Percentiles rank a stretch among this genome's conserved stretches.
These are phyloP conservation scores for Corymbia calophylla DNA, from an alignment of 441 rosid species.

Conservation along the genomic window DNA sequence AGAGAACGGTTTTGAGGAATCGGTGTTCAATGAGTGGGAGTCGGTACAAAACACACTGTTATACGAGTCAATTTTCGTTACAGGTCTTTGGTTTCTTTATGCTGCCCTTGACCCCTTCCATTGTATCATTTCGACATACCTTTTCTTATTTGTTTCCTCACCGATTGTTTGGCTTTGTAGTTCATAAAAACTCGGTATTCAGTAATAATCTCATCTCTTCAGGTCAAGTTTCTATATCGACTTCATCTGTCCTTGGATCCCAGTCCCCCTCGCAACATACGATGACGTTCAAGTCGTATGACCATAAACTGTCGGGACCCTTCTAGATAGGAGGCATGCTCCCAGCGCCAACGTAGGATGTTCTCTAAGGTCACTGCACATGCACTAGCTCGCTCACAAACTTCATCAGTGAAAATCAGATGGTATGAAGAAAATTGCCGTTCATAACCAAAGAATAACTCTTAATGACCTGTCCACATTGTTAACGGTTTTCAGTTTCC, in stretches of 20 bases:
- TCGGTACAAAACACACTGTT: not conserved
- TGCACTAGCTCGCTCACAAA: not conserved
- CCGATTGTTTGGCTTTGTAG: conserved; percentile 11
- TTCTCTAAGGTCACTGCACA: not conserved
- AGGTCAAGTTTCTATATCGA: not conserved
- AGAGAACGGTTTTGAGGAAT: conserved; percentile 7
- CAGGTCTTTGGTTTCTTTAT: conserved; percentile 9
- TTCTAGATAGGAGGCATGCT: not conserved
- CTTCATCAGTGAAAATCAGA: not conserved
- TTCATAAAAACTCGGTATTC: not conserved
- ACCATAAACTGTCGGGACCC: not conserved
- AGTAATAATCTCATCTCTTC: not conserved
- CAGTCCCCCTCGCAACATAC: not conserved
- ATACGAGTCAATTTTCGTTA: not conserved
- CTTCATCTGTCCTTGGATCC: not conserved
- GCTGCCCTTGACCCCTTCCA: conserved; percentile 1
- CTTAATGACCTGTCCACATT: not conserved
- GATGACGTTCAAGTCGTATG: not conserved
- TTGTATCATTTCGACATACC: not conserved
- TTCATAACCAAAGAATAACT: not conserved
- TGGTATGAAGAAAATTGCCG: not conserved
- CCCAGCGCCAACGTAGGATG: not conserved
- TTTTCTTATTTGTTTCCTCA: conserved; percentile 8
- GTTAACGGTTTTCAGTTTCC: not conserved
- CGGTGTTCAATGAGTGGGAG: conserved; percentile 5